Conservation (phyloP, 768 basidiomycete species). For the Suillus spraguei region DNA sequence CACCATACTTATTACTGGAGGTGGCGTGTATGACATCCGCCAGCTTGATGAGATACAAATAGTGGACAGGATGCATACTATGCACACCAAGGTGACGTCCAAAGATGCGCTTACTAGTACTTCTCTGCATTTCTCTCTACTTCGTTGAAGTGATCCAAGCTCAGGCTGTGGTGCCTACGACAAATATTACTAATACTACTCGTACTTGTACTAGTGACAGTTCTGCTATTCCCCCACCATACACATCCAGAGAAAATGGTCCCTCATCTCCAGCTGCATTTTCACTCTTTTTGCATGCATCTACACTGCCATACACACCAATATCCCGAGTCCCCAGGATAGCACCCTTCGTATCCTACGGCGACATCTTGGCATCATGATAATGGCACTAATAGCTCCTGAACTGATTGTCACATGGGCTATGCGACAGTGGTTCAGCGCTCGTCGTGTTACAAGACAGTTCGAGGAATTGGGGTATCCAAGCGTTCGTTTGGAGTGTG, state of each 20-base stretch:
- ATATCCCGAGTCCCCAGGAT: slow-evolving; percentile 19
- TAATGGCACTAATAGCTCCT: slow-evolving; percentile 25
- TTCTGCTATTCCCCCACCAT: background rate
- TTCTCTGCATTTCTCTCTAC: background rate
- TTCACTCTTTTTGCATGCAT: slow-evolving; percentile 28
- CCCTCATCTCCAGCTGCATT: slow-evolving; percentile 18
- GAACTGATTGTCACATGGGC: slow-evolving; percentile 27
- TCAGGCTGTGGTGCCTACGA: no score
- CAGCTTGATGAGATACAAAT: background rate
- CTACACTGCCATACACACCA: slow-evolving; percentile 30
- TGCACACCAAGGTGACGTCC: background rate
- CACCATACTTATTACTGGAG: no score
- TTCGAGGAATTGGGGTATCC: background rate
- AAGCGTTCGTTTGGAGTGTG: no score
- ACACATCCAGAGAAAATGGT: slow-evolving; percentile 20
- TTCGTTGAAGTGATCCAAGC: background rate
- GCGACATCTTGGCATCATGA: slow-evolving; percentile 15
- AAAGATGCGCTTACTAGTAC: background rate
- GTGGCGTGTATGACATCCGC: no score
- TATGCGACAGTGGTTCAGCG: slow-evolving; percentile 21
- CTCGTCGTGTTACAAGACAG: background rate
- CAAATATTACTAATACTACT: no score
- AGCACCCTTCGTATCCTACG: background rate
- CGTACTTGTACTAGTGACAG: no score
- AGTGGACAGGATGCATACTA: background rate